These are phyloP conservation scores for Saturnispora besseyi DNA, from an alignment of 805 yeast genomes.

Conservation along the genomic window DNA sequence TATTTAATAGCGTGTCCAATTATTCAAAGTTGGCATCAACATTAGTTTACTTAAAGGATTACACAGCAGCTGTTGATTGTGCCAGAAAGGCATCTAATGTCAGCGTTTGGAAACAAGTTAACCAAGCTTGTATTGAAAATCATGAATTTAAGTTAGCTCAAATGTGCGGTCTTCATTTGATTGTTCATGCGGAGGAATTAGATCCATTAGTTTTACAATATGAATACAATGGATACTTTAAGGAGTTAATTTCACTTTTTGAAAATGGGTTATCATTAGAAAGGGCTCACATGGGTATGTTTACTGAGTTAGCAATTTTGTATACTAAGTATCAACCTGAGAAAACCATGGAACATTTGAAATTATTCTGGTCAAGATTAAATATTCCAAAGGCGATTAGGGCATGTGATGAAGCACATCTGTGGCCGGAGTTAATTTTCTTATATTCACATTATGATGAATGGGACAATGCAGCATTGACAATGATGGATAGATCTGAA, in stretches of 20 bases:
- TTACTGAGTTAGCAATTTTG: slow-evolving; percentile 86
- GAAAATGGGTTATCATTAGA: slow-evolving; percentile 95
- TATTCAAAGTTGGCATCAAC: slow-evolving; percentile 97
- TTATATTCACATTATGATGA: slow-evolving; percentile 97
- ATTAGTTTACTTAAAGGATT: slow-evolving; percentile 81
- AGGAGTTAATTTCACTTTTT: slow-evolving; percentile 81
- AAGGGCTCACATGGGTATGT: slow-evolving; percentile 99
- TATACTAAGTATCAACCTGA: slow-evolving; percentile 87
- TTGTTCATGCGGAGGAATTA: slow-evolving; percentile 95
- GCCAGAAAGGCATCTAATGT: slow-evolving; percentile 96
- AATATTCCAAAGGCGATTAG: slow-evolving; percentile 95
- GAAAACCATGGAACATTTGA: slow-evolving; percentile 91
- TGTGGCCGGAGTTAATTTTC: slow-evolving; percentile 95
- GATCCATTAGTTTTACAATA: slow-evolving; percentile 81
- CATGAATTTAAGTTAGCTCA: slow-evolving; percentile 95
- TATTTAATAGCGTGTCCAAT: slow-evolving; percentile 79
- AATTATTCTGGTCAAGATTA: slow-evolving; percentile 95
- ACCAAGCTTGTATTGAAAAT: slow-evolving; percentile 91
- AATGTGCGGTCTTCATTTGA: slow-evolving; percentile 95
- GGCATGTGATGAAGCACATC: slow-evolving; percentile 87
- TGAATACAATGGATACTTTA: slow-evolving; percentile 85
- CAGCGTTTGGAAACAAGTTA: slow-evolving; percentile 95
- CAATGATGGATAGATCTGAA: slow-evolving; percentile 92
- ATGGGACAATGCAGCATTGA: slow-evolving; percentile 96
- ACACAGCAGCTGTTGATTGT: slow-evolving; percentile 95